Percentiles rank a stretch among this genome's conserved stretches.
Evolutionary conservation across 176 grass and related monocot genomes (phyloP).

Genomic region (Juncus inflexus): DNA sequence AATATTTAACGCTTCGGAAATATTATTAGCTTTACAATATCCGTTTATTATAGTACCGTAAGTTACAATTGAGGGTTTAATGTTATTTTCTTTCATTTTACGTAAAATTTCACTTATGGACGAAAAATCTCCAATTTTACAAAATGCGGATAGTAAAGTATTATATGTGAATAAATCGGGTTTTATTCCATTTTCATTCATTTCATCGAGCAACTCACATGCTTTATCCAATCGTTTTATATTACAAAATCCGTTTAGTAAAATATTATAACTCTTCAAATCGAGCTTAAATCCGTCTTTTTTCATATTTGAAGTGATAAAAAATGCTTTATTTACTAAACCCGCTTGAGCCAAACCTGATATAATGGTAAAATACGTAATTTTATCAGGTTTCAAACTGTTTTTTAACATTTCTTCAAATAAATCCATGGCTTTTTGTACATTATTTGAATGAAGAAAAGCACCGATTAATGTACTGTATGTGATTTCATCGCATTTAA

Average conservation of each 20-base stretch:
- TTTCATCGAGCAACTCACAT: constrained; percentile 37
- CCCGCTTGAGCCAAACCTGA: constrained; percentile 61
- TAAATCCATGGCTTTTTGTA: constrained; percentile 52
- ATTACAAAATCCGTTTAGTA: constrained; percentile 66
- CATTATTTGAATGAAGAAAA: constrained; percentile 70
- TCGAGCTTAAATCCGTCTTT: constrained; percentile 61
- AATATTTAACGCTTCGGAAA: constrained; percentile 54
- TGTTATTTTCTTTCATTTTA: constrained; percentile 62
- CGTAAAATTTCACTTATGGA: constrained; percentile 41
- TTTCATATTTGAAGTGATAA: constrained; percentile 39
- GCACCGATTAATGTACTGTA: constrained; percentile 62
- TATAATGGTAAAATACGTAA: constrained; percentile 66
- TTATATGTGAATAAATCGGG: constrained; percentile 74
- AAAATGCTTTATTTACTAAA: constrained; percentile 52
- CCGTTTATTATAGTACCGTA: constrained; percentile 74
- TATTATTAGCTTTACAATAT: constrained; percentile 65
- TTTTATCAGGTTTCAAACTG: constrained; percentile 44
- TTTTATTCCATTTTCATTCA: constrained; percentile 41
- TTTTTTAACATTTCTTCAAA: constrained; percentile 52
- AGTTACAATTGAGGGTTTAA: constrained; percentile 55
- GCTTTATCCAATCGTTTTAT: constrained; percentile 55
- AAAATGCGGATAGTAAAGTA: constrained; percentile 52
- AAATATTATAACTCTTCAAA: constrained; percentile 56
- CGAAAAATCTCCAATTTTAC: constrained; percentile 56
- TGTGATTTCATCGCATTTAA: constrained; percentile 41